A percentile compares a stretch with the other conserved stretches of the same genome.
phyloP scores from a whole-genome alignment of 257 asterid species.

The Gynochthodes officinalis region DNA sequence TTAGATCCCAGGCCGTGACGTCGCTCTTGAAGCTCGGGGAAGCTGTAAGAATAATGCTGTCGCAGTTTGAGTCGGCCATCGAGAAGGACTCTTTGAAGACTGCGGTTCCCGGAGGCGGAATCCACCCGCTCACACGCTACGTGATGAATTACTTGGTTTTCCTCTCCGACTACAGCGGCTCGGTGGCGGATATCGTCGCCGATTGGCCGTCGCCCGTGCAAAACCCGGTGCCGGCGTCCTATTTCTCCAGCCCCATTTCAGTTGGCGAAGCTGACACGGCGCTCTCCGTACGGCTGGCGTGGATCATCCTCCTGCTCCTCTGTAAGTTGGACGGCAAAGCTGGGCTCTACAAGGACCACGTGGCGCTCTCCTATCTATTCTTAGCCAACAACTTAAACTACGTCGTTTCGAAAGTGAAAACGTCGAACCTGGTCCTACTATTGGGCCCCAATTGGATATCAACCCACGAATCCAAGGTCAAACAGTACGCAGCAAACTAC shows the following conservation, averaged over 20 bases:
- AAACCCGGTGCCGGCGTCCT: conserved; percentile 59
- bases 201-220: conserved; percentile 42
- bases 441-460: conserved; percentile 71
- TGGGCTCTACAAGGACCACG: conserved; percentile 46
- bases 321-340: conserved; percentile 88
- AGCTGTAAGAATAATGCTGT: conserved; percentile 53
- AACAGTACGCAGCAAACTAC: conserved; percentile 44
- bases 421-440: conserved; percentile 48
- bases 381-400: conserved; percentile 77
- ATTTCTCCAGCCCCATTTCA: conserved; percentile 45
- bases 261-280: conserved; percentile 24
- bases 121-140: conserved; percentile 86
- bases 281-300: conserved; percentile 50
- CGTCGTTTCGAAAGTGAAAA: conserved; percentile 64
- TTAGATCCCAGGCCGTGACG: conserved; percentile 48
- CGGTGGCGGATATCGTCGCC: conserved; percentile 53
- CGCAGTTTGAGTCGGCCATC: conserved; percentile 75
- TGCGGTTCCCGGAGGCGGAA: conserved; percentile 50
- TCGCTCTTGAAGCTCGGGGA: conserved; percentile 67
- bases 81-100: conserved; percentile 65
- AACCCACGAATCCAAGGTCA: conserved; percentile 46
- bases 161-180: conserved; percentile 67
- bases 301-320: conserved; percentile 75
- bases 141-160: conserved; percentile 80
- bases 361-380: conserved; percentile 65